Evolutionary conservation across 495 filamentous ascomycete genomes (phyloP).

Genomic region (Cercophora scortea): DNA sequence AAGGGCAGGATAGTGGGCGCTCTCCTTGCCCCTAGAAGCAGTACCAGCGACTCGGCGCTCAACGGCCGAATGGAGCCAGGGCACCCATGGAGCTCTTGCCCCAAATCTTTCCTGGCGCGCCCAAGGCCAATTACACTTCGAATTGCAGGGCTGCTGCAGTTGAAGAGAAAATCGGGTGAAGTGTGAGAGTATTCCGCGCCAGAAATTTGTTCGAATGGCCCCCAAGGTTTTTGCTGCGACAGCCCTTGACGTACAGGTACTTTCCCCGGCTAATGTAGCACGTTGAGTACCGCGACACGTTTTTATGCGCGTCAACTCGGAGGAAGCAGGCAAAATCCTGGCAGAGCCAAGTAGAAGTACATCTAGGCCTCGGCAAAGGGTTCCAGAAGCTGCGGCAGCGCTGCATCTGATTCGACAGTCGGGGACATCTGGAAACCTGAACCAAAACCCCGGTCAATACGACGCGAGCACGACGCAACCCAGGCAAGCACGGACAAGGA

Average conservation of each 20-base stretch:
- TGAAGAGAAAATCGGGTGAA: slow-evolving; percentile 7
- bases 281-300: slow-evolving; percentile 10
- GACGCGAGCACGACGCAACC: slow-evolving; percentile 13
- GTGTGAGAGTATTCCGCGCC: slow-evolving; percentile 14
- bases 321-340: slow-evolving; percentile 1
- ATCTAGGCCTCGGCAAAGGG: slow-evolving; percentile 18
- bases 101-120: neutral
- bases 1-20: too few species aligned
- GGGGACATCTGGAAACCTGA: slow-evolving; percentile 15
- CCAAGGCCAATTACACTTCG: slow-evolving; percentile 5
- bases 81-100: neutral
- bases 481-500: slow-evolving; percentile 24
- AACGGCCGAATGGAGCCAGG: slow-evolving; percentile 6
- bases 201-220: slow-evolving; percentile 7
- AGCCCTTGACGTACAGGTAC: slow-evolving; percentile 8
- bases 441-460: slow-evolving; percentile 19
- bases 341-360: slow-evolving; percentile 12
- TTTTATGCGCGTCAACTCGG: slow-evolving; percentile 14
- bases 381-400: slow-evolving; percentile 19
- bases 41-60: neutral
- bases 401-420: slow-evolving; percentile 16
- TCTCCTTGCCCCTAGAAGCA: too few species aligned
- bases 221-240: slow-evolving; percentile 5
- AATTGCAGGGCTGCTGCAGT: slow-evolving; percentile 9
- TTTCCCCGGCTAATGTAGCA: slow-evolving; percentile 16